These are phyloP conservation scores for Drechslerella stenobrocha DNA, from an alignment of 2,329 filamentous ascomycete genomes.

Conservation along the genomic window DNA sequence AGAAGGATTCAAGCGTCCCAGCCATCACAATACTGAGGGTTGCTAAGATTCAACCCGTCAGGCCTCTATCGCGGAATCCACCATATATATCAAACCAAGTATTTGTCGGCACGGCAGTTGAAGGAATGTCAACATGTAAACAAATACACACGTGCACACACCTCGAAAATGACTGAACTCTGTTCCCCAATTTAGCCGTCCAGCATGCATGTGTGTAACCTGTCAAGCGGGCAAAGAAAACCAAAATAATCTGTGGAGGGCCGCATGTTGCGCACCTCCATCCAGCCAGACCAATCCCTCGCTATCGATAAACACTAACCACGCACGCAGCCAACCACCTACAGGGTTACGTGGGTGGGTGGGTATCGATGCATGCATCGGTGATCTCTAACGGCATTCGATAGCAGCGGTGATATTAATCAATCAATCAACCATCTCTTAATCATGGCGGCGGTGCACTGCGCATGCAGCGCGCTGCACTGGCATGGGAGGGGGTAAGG, in stretches of 20 bases:
- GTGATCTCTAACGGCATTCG: neutral
- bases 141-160: too few species aligned
- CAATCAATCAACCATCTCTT: neutral
- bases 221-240: neutral
- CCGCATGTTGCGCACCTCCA: too few species aligned
- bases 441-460: neutral
- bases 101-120: too few species aligned
- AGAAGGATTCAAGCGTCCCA: too few species aligned
- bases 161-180: too few species aligned
- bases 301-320: slow-evolving; percentile 1
- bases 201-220: neutral
- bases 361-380: slow-evolving; percentile 1
- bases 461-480: neutral
- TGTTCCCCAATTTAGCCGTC: neutral
- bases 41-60: too few species aligned
- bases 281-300: too few species aligned
- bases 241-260: too few species aligned
- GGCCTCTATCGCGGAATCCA: too few species aligned
- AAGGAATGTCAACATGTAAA: too few species aligned
- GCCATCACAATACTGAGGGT: too few species aligned
- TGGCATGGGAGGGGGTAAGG: neutral
- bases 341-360: slow-evolving; percentile 32
- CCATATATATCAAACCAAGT: neutral
- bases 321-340: slow-evolving; percentile 11
- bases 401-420: slow-evolving; percentile 7